phyloP scores from a whole-genome alignment of 352 stramenopile genomes.

The Globisporangium cylindrosporum region DNA sequence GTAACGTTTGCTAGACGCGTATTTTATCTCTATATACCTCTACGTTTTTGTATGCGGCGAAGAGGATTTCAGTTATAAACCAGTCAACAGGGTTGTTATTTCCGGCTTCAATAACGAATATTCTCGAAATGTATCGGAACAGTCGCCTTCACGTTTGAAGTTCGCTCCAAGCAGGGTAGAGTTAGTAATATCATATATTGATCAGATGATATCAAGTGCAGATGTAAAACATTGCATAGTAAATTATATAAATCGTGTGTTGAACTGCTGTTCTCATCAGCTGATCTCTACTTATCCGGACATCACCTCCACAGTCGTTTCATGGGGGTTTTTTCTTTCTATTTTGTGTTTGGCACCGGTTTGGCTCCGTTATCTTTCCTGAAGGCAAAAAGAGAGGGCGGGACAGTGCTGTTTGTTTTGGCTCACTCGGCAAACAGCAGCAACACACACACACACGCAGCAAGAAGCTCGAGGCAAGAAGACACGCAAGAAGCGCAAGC shows the following conservation, averaged over 20 bases:
- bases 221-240: neutral
- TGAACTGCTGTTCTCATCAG: neutral
- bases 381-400: neutral
- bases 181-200: neutral
- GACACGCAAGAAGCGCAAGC: conserved; percentile 11
- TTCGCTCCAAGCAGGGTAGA: neutral
- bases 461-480: neutral
- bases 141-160: neutral
- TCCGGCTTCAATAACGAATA: neutral
- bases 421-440: neutral
- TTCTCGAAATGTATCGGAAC: conserved; percentile 6
- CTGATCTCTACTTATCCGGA: neutral
- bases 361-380: neutral
- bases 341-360: neutral
- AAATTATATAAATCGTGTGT: neutral
- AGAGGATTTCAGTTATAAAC: neutral
- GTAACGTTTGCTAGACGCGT: neutral
- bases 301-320: neutral
- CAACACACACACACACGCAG: neutral
- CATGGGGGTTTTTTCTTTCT: conserved; percentile 2
- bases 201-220: neutral
- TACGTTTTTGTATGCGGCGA: neutral
- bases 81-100: neutral
- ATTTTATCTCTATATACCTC: conserved; percentile 10
- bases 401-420: neutral